Base-by-base conservation (phyloP, 2,329 filamentous ascomycete genomes). In the Sporothrix sp. region DNA sequence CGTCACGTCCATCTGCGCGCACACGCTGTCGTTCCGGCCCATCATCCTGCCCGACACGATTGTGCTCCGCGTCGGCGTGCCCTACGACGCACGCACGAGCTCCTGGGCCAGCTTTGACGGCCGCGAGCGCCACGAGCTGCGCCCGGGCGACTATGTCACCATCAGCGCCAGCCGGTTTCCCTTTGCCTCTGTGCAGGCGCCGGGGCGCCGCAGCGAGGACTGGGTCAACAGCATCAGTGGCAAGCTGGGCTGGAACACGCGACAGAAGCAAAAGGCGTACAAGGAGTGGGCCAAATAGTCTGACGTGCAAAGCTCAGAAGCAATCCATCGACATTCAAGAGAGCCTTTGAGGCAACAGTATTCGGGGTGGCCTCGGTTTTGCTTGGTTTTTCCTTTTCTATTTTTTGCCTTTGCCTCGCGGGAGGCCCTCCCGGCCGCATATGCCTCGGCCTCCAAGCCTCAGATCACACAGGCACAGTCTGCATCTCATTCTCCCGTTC, bases 41-140 rank as follows among this genome's bases (percentile, higher is more conserved):
- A 93, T 97, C 60, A 93, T 97, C 61, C 74, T 97, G 3, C 93
- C 93, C 0, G 93, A 98, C 67, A 96, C 91, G 0, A 95, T 97
- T 55, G 91, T 97, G 1, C 73, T 98, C 53, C 81, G 93, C 33
- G 77, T 95, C 16, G 93, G 91, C 10, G 90, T 97, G n/a, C 93
- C 93, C 0, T 97, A 95, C 65, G 84, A 94, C 65, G 87, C 90
- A 8, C 76, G 93, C 45, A 89, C 88, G 4, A 85, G 81, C 58
- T 90, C 85, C 36, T 98, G 93, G 91, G 93, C 90, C n/a, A 95
- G 88, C 66, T 98, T 98, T 64, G 93, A 98, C 66, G 93, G 93
- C 2, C 79, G 89, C 54, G 88, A 96, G 71, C 81, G 89, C 68
- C 69, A 87, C n/a, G 86, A 93, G 68, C 72, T 93, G 33, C 65